A percentile compares a stretch with the other conserved stretches of the same genome.
Conservation (phyloP, 176 grass and related monocot genomes). For the Bromus sterilis region DNA sequence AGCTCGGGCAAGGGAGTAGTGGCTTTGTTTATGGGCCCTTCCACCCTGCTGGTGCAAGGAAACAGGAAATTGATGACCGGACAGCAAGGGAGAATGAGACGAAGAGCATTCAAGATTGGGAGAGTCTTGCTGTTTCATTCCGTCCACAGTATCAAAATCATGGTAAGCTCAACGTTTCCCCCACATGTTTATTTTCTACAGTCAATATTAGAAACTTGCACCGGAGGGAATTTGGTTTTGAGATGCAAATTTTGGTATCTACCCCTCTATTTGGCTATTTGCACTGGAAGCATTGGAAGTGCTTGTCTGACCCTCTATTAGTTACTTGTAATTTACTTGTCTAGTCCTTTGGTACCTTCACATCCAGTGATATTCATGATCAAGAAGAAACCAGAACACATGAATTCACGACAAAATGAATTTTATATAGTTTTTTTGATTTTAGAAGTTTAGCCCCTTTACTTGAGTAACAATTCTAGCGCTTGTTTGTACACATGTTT, state of each 20-base stretch:
- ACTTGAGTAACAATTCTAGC: not conserved
- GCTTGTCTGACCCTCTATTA: not conserved
- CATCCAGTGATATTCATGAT: not conserved
- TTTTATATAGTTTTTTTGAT: not conserved
- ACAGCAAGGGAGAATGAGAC: constrained; percentile 20
- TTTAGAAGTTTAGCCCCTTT: not conserved
- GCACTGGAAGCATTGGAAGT: not conserved
- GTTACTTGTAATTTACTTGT: not conserved
- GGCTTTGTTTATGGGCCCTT: constrained; percentile 85
- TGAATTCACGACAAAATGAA: not conserved
- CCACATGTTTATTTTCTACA: not conserved
- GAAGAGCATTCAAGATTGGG: constrained; percentile 70
- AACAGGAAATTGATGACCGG: constrained; percentile 16
- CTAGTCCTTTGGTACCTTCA: not conserved
- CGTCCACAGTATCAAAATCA: constrained; percentile 82
- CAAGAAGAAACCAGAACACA: not conserved
- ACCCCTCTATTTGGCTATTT: not conserved
- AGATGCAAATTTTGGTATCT: not conserved
- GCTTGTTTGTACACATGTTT: not conserved
- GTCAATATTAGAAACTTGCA: not conserved
- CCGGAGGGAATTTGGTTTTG: not conserved
- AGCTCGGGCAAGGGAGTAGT: constrained; percentile 36
- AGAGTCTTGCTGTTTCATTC: constrained; percentile 61
- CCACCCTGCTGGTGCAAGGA: constrained; percentile 48
- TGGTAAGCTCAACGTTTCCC: constrained; percentile 34